These are phyloP conservation scores for Triticum turgidum DNA, from an alignment of 176 grass and related monocot genomes.

Conservation along the genomic window DNA sequence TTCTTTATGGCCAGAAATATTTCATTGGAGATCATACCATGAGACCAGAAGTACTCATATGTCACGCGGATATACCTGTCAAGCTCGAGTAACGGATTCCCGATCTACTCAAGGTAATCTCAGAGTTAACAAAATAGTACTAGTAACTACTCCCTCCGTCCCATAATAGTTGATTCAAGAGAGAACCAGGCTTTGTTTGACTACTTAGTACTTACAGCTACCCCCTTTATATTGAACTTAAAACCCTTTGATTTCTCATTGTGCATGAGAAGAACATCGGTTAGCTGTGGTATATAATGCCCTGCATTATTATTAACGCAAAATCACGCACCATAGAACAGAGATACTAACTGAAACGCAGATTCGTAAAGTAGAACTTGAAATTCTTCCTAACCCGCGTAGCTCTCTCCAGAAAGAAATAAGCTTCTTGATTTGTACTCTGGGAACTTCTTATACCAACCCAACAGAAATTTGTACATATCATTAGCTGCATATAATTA, in stretches of 20 bases:
- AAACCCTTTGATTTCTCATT: slow-evolving; percentile 84
- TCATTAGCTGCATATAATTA: slow-evolving; percentile 58
- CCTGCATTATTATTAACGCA: slow-evolving; percentile 36
- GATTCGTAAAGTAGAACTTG: not conserved
- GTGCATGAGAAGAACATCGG: slow-evolving; percentile 70
- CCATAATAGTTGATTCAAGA: not conserved
- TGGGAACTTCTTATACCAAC: slow-evolving; percentile 86
- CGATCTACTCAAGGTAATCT: slow-evolving; percentile 55
- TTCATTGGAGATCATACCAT: slow-evolving; percentile 98
- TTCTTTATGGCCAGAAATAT: slow-evolving; percentile 74
- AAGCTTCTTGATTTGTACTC: slow-evolving; percentile 69
- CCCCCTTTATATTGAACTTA: slow-evolving; percentile 95
- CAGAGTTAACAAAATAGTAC: not conserved
- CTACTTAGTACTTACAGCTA: slow-evolving; percentile 71
- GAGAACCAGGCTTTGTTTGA: not conserved
- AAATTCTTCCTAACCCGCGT: slow-evolving; percentile 56
- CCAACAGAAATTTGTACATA: slow-evolving; percentile 78
- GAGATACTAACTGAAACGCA: not conserved
- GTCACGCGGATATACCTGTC: slow-evolving; percentile 81
- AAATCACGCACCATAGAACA: not conserved
- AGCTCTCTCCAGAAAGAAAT: slow-evolving; percentile 96
- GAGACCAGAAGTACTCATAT: slow-evolving; percentile 96
- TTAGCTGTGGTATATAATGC: slow-evolving; percentile 91
- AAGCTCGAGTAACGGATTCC: slow-evolving; percentile 89
- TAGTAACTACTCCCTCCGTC: not conserved